Evolutionary conservation across 768 basidiomycete species (phyloP).

Genomic region (Basidioascus undulatus): DNA sequence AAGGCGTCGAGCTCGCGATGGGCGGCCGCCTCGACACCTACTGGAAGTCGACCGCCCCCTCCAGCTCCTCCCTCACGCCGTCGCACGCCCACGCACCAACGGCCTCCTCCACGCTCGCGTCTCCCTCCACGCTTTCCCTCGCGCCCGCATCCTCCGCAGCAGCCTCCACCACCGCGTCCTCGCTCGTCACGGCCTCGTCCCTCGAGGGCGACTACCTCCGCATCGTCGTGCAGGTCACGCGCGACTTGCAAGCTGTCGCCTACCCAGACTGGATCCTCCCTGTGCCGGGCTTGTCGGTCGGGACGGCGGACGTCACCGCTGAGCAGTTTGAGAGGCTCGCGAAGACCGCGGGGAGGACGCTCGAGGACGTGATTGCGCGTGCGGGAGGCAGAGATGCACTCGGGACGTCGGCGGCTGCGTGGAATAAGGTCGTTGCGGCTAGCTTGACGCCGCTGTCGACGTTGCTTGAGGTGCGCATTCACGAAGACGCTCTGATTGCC

Average conservation of each 20-base stretch:
- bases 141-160: conserved; percentile 1
- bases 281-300: conserved; percentile 42
- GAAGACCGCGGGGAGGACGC: conserved; percentile 22
- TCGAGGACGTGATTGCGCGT: too few species aligned
- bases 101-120: conserved; percentile 6
- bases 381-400: too few species aligned
- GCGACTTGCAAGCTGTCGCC: conserved; percentile 71
- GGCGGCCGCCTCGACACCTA: conserved; percentile 93
- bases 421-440: conserved; percentile 17
- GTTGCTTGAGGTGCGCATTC: conserved; percentile 37
- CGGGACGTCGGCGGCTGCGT: too few species aligned
- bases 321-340: conserved; percentile 55
- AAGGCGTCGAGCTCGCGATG: conserved; percentile 74
- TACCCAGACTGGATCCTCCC: conserved; percentile 57
- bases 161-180: not conserved
- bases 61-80: conserved; percentile 17
- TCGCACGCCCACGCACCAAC: conserved; percentile 15
- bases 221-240: conserved; percentile 69
- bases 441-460: conserved; percentile 42
- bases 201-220: conserved; percentile 72
- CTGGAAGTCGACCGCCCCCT: conserved; percentile 64
- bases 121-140: conserved; percentile 1
- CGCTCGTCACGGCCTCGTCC: conserved; percentile 53
- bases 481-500: not conserved
- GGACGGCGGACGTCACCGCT: conserved; percentile 61